Base-by-base conservation (phyloP, 768 basidiomycete genomes). In the Polyporus arcularius region DNA sequence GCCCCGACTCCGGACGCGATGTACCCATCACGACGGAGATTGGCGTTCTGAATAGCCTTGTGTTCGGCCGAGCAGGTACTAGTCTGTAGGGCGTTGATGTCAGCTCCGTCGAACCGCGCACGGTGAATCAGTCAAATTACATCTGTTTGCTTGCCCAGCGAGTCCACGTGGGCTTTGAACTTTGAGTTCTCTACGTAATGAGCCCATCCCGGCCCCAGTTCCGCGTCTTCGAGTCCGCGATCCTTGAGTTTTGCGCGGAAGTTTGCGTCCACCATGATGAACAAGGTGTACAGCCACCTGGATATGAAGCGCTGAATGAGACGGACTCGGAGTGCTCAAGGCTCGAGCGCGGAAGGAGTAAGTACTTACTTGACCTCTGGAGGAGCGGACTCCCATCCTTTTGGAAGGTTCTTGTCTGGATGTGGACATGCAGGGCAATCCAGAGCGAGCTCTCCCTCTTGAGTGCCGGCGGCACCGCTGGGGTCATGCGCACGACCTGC, bases 221-320 rank as follows among this genome's bases (percentile, higher is more conserved):
- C 11, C 1, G 43, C 10, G 11, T 30, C 41, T 51, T 65, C 5
- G 26, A 59, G 41, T 21, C 51, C 51, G 5, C 51, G 42, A 21
- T 53, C 51, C 28, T 59, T 74, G 70, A 35, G 71, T 32, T 40
- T 7, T 3, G 45, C 45, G 2, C 64, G 62, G 43, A 76, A 75
- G 45, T 71, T 72, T 0, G 72, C 71, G 54, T 75, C 71, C 0
- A 70, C 62, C 10, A 72, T 68, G 1, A 74, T 18, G 35, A 71
- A 71, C 0, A 72, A 26, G 0, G 62, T 63, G 45, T 72, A 74
- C 0, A 72, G 15, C 57, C 62, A 73, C 38, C 72, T 73, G 45
- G 7, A n/a, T 16, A 45, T 3, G 4, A n/a, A 15, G 7, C 14
- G 14, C 43, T 49, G 18, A n/a, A n/a, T n/a, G n/a, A n/a, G n/a